Conservation (phyloP, 2,329 filamentous ascomycete species). For the Epichloe bromicola region DNA sequence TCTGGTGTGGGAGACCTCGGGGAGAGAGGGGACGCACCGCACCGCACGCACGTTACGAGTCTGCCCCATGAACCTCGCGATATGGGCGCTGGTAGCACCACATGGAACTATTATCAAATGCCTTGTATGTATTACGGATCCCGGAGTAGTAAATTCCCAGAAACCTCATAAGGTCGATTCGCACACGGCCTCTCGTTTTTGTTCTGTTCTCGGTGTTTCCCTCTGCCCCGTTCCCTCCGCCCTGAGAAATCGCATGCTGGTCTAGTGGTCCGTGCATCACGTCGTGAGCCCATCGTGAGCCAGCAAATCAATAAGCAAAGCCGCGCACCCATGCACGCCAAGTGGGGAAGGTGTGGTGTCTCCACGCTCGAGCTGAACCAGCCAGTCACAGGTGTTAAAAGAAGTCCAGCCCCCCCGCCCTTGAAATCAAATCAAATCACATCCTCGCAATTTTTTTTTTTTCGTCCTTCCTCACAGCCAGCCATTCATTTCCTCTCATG, state of each 20-base stretch:
- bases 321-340: slow-evolving; percentile 12
- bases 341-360: slow-evolving; percentile 5
- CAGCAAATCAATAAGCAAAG: slow-evolving; percentile 18
- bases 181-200: neutral
- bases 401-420: slow-evolving; percentile 26
- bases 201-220: neutral
- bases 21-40: too few relatives aligned
- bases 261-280: slow-evolving; percentile 13
- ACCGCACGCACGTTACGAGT: too few relatives aligned
- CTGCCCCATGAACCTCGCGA: neutral
- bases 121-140: neutral
- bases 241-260: slow-evolving; percentile 4
- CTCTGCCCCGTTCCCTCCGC: neutral
- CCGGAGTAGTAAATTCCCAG: neutral
- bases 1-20: too few relatives aligned
- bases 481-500: slow-evolving; percentile 18
- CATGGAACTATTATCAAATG: slow-evolving; percentile 1
- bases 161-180: neutral
- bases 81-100: neutral
- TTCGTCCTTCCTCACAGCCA: slow-evolving; percentile 24
- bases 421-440: slow-evolving; percentile 33
- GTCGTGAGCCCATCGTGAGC: slow-evolving; percentile 8
- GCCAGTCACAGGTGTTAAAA: slow-evolving; percentile 37
- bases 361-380: slow-evolving; percentile 32
- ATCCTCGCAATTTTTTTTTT: slow-evolving; percentile 30